Evolutionary conservation across 148 eudicot genomes (phyloP), one percentile per base, ranked within the genome.

Genomic region (Heliamphora exappendiculata): DNA sequence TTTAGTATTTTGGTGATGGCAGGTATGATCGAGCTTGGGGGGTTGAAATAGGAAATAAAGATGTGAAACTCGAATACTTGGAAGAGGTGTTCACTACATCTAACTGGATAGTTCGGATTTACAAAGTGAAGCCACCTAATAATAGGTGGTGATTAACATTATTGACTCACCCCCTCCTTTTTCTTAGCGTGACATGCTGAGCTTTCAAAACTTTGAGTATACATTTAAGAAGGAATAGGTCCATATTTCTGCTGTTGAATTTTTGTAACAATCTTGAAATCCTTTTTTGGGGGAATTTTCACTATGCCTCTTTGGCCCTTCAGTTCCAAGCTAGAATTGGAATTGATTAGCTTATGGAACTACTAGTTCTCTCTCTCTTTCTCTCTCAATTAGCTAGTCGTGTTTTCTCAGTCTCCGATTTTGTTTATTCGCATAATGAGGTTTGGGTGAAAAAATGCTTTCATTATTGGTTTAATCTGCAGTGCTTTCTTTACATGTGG

Each of bases 11-110:
- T n/a, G n/a, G n/a, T 44, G 24, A 36, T 64, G 76, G 55, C 93
- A 95, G 98, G 78, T 95, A 85, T 84, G 98, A 95, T 86, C 89
- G 98, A 73, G 98, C 98, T n/a, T 88, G 98, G 77, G 97, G 97
- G 37, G 98, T 95, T 17, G 98, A 95, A 81, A 95, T 95, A 5
- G 97, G 98, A 78, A 95, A 95, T 67, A 95, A 95, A 84, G 96
- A 95, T 76, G 89, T 95, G 80, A 95, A 89, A 79, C 92, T 95
- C 0, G 97, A 95, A 75, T 80, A 92, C 80, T 78, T 95, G 84
- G 98, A 95, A 81, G 98, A 95, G 86, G 98, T 97, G 67, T 92
- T 87, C 79, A 95, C 98, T 2, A 95, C 98, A 57, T 91, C 97
- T 42, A 95, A 95, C 83, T 95, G 98, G 98, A 95, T 95, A 29